phyloP scores from a whole-genome alignment of 192 early-diverging fungal genomes.

The Rhizophagus sp. region DNA sequence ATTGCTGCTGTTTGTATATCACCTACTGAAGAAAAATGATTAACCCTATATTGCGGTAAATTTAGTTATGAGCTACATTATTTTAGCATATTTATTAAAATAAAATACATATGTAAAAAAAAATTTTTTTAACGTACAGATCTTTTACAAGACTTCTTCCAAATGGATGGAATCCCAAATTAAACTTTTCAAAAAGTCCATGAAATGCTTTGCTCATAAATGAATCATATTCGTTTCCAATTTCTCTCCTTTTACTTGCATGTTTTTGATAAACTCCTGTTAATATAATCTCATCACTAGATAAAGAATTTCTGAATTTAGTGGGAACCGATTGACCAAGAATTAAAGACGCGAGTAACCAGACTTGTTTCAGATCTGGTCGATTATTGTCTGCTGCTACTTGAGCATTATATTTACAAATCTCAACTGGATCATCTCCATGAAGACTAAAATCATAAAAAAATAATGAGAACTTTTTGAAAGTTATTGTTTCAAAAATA shows the following conservation, averaged over 20 bases:
- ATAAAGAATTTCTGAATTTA: slow-evolving; percentile 34
- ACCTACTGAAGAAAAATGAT: slow-evolving; percentile 52
- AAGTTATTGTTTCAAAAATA: no score
- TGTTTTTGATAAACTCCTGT: slow-evolving; percentile 29
- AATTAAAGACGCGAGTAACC: slow-evolving; percentile 64
- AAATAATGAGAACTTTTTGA: neutral
- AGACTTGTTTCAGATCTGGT: slow-evolving; percentile 62
- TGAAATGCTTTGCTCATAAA: slow-evolving; percentile 34
- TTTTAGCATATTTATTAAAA: neutral
- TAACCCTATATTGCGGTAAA: slow-evolving; percentile 39
- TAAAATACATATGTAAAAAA: neutral
- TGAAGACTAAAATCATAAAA: slow-evolving; percentile 46
- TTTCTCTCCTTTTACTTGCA: slow-evolving; percentile 45
- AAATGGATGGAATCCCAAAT: slow-evolving; percentile 65
- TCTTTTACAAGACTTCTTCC: slow-evolving; percentile 53
- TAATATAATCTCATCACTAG: slow-evolving; percentile 36
- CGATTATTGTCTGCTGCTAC: slow-evolving; percentile 50
- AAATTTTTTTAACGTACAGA: slow-evolving; percentile 45
- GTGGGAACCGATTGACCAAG: slow-evolving; percentile 50
- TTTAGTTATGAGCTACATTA: neutral
- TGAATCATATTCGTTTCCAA: slow-evolving; percentile 40
- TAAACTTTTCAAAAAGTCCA: slow-evolving; percentile 34
- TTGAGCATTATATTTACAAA: slow-evolving; percentile 64
- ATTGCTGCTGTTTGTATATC: slow-evolving; percentile 71
- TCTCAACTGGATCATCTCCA: slow-evolving; percentile 55